A percentile compares a stretch with the other conserved stretches of the same genome.
Conservation (phyloP, 2,329 filamentous ascomycete species). For the Neonectria sp. region DNA sequence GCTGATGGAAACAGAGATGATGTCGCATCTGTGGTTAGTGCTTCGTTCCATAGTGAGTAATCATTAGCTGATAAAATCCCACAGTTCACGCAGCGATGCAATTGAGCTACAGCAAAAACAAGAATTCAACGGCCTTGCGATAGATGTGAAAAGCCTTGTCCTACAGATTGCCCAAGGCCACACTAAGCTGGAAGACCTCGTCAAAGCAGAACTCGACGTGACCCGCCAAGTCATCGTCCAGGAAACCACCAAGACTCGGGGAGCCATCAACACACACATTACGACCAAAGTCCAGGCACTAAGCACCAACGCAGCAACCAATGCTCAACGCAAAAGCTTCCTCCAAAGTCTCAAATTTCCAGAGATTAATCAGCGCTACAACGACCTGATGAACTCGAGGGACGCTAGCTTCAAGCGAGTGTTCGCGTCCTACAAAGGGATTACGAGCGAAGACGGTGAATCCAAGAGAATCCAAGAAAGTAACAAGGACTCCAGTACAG, state of each 20-base stretch:
- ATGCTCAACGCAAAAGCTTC: not conserved
- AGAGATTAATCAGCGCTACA: constrained; percentile 7
- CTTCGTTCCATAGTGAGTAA: not conserved
- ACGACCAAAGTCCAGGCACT: not conserved
- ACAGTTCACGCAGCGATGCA: constrained; percentile 15
- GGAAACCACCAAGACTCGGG: not conserved
- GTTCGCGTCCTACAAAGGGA: not conserved
- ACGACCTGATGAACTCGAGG: not conserved
- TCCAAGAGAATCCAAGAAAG: not conserved
- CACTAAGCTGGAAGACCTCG: constrained; percentile 10
- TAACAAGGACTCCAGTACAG: not conserved
- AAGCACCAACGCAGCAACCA: not conserved
- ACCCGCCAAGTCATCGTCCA: constrained; percentile 7
- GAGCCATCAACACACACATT: not conserved
- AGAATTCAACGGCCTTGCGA: not conserved
- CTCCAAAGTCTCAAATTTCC: constrained; percentile 8
- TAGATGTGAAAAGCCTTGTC: not conserved
- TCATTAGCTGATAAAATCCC: not conserved
- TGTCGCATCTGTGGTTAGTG: constrained; percentile 17
- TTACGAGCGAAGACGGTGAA: not conserved
- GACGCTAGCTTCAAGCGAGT: constrained; percentile 11
- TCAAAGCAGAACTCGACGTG: not conserved
- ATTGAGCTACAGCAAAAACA: not conserved
- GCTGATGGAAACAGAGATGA: constrained; percentile 20
- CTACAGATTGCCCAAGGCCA: constrained; percentile 1